Percentiles rank a stretch among this genome's conserved stretches.
These are phyloP conservation scores for Phylloporus sp. DNA, from an alignment of 1,284 basidiomycete genomes.

Conservation along the genomic window DNA sequence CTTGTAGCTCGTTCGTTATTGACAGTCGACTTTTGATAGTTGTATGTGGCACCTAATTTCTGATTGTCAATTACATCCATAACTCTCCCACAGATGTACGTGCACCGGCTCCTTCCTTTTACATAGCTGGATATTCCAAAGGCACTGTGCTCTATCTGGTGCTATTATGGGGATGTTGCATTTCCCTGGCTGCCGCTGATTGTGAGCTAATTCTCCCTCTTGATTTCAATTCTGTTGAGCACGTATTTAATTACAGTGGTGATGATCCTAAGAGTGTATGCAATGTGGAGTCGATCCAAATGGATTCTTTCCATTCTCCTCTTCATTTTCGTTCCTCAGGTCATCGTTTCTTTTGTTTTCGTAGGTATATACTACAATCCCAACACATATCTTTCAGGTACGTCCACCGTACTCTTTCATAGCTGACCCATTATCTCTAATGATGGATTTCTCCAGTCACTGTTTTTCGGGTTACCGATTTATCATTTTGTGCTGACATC, in stretches of 20 bases:
- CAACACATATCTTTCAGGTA: not conserved
- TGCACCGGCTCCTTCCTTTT: no score
- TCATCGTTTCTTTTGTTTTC: not conserved
- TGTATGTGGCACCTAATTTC: not conserved
- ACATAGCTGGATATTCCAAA: not conserved
- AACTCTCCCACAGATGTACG: not conserved
- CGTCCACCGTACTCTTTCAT: not conserved
- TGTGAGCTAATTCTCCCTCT: not conserved
- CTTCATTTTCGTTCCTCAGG: not conserved
- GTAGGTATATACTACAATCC: not conserved
- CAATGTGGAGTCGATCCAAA: slow-evolving; percentile 4
- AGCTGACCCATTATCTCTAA: not conserved
- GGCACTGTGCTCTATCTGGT: not conserved
- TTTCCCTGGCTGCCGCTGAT: slow-evolving; percentile 2
- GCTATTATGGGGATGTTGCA: not conserved
- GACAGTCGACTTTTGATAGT: not conserved
- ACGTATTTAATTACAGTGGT: not conserved
- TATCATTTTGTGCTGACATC: not conserved
- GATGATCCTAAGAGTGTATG: slow-evolving; percentile 8
- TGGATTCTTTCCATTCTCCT: not conserved
- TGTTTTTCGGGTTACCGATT: not conserved
- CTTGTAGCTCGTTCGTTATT: not conserved
- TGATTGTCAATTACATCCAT: not conserved
- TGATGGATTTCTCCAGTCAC: not conserved
- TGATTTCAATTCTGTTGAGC: not conserved